phyloP scores from a whole-genome alignment of 768 basidiomycete genomes.

The Boletus reticuloceps region DNA sequence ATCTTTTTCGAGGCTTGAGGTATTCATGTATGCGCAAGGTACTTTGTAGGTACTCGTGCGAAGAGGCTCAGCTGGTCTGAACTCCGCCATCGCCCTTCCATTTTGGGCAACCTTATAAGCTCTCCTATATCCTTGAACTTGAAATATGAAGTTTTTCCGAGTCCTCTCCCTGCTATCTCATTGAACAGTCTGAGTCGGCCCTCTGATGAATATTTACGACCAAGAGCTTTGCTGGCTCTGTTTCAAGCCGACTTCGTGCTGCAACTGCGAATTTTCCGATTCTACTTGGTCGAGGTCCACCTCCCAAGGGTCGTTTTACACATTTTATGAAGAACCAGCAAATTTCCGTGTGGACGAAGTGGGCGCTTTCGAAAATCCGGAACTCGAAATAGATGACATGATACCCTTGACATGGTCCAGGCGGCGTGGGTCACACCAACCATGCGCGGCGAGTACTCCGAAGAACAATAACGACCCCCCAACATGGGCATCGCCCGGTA shows the following conservation, averaged over 20 bases:
- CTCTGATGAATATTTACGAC: slow-evolving; percentile 8
- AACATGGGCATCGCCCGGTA: slow-evolving; percentile 2
- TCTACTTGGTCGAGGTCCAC: slow-evolving; percentile 5
- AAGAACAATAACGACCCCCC: slow-evolving; percentile 2
- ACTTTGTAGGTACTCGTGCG: not conserved
- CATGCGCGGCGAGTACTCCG: not conserved
- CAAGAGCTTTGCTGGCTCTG: slow-evolving; percentile 7
- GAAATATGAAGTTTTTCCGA: not conserved
- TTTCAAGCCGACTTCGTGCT: not conserved
- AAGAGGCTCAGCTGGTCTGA: not conserved
- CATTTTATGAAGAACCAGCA: not conserved
- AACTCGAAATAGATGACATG: not conserved
- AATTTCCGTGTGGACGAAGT: not conserved
- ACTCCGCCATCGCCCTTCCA: slow-evolving; percentile 1
- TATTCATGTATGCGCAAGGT: not conserved
- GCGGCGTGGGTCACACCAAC: not conserved
- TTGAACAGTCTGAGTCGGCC: not conserved
- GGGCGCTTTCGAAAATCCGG: not conserved
- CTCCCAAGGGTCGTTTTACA: not conserved
- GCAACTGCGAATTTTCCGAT: slow-evolving; percentile 1
- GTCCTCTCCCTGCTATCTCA: not conserved
- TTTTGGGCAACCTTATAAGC: not conserved
- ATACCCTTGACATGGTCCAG: not conserved
- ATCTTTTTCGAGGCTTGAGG: not conserved
- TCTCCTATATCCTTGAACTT: too few species aligned